phyloP scores from a whole-genome alignment of 2,329 filamentous ascomycete genomes.

The Didymosphaeria variabile region DNA sequence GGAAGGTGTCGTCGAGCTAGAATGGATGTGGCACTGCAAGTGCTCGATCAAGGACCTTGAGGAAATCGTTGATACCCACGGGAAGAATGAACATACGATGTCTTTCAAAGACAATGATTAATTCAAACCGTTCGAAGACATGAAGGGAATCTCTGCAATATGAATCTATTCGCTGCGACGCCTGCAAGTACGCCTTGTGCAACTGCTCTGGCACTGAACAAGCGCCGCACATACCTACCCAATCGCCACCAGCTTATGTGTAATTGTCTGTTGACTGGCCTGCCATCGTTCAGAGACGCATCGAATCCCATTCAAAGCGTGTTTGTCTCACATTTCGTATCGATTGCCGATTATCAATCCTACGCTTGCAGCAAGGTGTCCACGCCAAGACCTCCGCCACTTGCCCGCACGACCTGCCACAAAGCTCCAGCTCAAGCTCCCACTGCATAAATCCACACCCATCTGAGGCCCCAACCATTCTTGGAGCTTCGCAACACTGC shows the following conservation, averaged over 20 bases:
- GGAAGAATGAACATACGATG: too few species aligned
- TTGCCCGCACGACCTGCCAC: conserved; percentile 23
- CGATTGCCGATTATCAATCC: conserved; percentile 17
- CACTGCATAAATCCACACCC: conserved; percentile 19
- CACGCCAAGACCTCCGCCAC: conserved; percentile 38
- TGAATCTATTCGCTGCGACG: too few species aligned
- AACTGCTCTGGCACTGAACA: too few species aligned
- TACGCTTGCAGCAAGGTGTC: conserved; percentile 25
- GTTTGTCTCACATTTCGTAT: neutral
- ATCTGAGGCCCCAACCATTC: conserved; percentile 28
- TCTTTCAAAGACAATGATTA: conserved; percentile 21
- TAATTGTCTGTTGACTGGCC: neutral
- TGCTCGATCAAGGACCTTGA: too few species aligned
- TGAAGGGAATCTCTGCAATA: too few species aligned
- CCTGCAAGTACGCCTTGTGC: too few species aligned
- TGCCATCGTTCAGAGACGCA: neutral
- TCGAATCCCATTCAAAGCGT: neutral
- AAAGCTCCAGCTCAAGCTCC: conserved; percentile 24
- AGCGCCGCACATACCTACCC: neutral
- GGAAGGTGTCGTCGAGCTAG: conserved; percentile 45
- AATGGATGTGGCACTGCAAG: too few species aligned
- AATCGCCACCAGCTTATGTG: neutral
- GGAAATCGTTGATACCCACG: too few species aligned
- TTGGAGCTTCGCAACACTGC: conserved; percentile 27
- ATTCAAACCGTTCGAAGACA: too few species aligned